These are phyloP conservation scores for Amylocystis lapponica DNA, from an alignment of 768 basidiomycete genomes.

Conservation along the genomic window DNA sequence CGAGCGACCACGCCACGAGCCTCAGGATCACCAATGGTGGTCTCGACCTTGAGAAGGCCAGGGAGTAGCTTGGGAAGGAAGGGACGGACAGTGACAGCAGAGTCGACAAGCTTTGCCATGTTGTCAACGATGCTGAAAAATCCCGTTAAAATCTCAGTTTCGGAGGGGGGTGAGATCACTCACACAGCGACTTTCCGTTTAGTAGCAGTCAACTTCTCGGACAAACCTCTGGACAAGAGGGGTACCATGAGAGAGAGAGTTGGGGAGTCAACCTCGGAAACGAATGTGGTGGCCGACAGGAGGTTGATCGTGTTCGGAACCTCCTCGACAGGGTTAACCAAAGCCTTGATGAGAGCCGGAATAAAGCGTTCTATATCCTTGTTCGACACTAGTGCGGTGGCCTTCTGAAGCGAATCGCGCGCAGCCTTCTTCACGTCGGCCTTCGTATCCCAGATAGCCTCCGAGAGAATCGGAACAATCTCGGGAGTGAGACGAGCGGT, in stretches of 20 bases:
- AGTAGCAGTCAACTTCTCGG: conserved; percentile 90
- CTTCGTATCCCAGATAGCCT: conserved; percentile 99
- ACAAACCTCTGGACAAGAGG: conserved; percentile 87
- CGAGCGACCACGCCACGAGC: conserved; percentile 88
- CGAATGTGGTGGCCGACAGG: conserved; percentile 98
- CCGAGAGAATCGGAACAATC: conserved; percentile 89
- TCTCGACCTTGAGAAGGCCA: conserved; percentile 92
- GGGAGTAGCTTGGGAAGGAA: conserved; percentile 96
- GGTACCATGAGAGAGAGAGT: conserved; percentile 98
- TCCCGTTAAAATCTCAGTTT: too few species aligned
- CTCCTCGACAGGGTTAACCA: conserved; percentile 99
- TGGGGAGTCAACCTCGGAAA: conserved; percentile 97
- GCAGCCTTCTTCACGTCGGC: conserved; percentile 98
- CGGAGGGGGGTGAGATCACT: conserved; percentile 31
- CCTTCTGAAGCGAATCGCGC: conserved; percentile 89
- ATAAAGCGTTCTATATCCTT: conserved; percentile 98
- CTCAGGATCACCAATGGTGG: conserved; percentile 94
- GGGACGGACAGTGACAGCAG: conserved; percentile 88
- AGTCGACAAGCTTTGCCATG: conserved; percentile 98
- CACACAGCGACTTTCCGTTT: conserved; percentile 98
- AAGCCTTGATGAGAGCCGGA: conserved; percentile 94
- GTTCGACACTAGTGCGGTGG: conserved; percentile 92
- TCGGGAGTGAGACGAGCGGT: conserved; percentile 89
- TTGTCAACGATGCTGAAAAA: conserved; percentile 82
- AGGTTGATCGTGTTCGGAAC: conserved; percentile 91